These are phyloP conservation scores for Raffaelea deltoideospora DNA, from an alignment of 2,329 filamentous ascomycete species.

Conservation along the genomic window DNA sequence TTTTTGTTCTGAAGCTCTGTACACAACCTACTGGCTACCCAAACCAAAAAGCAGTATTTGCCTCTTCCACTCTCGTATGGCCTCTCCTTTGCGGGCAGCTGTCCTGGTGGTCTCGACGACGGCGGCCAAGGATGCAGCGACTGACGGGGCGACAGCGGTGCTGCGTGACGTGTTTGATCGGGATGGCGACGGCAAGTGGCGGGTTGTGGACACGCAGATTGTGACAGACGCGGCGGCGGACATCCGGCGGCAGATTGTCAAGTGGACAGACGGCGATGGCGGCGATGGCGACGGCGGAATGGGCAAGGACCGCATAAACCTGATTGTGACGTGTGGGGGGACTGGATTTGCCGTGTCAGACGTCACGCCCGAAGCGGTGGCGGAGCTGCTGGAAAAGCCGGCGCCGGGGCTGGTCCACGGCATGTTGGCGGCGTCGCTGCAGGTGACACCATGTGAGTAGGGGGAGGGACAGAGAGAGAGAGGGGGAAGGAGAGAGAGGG, in stretches of 20 bases:
- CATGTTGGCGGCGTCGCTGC: conserved; percentile 75
- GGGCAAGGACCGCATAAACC: conserved; percentile 38
- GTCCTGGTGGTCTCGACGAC: conserved; percentile 88
- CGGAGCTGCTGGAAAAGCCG: conserved; percentile 64
- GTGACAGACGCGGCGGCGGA: conserved; percentile 60
- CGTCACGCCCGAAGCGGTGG: conserved; percentile 81
- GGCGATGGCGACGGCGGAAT: too few relatives aligned
- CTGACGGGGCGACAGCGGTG: conserved; percentile 56
- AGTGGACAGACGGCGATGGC: conserved; percentile 53
- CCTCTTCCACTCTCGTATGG: too few relatives aligned
- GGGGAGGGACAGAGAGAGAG: not conserved
- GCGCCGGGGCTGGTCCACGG: conserved; percentile 87
- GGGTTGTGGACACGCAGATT: conserved; percentile 52
- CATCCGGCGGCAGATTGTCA: conserved; percentile 59
- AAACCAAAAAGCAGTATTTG: too few relatives aligned
- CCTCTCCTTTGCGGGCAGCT: conserved; percentile 45
- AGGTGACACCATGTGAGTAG: conserved; percentile 72
- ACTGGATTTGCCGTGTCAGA: conserved; percentile 84
- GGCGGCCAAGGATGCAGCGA: conserved; percentile 60
- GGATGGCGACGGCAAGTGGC: conserved; percentile 58
- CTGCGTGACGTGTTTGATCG: conserved; percentile 54
- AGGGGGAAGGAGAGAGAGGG: not conserved
- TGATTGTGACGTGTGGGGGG: conserved; percentile 80
- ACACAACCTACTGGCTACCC: too few relatives aligned
- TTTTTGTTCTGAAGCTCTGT: too few relatives aligned